A percentile compares a stretch with the other conserved stretches of the same genome.
These are phyloP conservation scores for Ophiosphaerella herpotricha DNA, from an alignment of 2,329 filamentous ascomycete genomes.

Conservation along the genomic window DNA sequence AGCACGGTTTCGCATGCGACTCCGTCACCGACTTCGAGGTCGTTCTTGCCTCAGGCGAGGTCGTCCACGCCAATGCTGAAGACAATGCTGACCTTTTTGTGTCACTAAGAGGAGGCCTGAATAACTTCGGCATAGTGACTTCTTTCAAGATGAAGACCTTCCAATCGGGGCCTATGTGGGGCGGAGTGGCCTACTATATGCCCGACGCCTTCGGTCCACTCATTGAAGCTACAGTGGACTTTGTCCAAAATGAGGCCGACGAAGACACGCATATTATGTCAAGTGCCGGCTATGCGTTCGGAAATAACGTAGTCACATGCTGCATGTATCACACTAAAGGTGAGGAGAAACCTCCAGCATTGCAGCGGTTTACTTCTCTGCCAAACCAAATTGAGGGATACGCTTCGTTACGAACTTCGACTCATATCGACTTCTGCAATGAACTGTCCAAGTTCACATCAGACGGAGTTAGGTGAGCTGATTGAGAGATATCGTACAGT, in stretches of 20 bases:
- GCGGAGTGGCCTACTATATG: conserved; percentile 7
- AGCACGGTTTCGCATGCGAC: conserved; percentile 21
- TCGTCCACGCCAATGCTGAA: conserved; percentile 46
- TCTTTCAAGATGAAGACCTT: conserved; percentile 2
- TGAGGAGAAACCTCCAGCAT: not conserved
- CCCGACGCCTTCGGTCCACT: conserved; percentile 2
- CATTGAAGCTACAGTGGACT: conserved; percentile 5
- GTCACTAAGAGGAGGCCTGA: conserved; percentile 44
- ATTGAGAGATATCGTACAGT: no score
- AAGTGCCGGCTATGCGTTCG: conserved; percentile 7
- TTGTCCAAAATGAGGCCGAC: conserved; percentile 8
- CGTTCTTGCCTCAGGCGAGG: conserved; percentile 49
- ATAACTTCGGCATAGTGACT: conserved; percentile 28
- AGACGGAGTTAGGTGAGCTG: not conserved
- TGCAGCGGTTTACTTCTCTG: conserved; percentile 2
- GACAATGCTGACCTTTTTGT: conserved; percentile 46
- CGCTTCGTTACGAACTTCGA: not conserved
- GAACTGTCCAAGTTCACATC: conserved; percentile 1
- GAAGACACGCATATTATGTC: conserved; percentile 8
- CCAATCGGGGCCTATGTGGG: not conserved
- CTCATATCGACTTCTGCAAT: conserved; percentile 4
- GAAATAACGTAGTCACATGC: conserved; percentile 2
- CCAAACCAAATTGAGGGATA: conserved; percentile 1
- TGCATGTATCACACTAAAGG: conserved; percentile 3
- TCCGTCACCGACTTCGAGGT: conserved; percentile 41